These are phyloP conservation scores for Bolboschoenoplectus hybrid DNA, from an alignment of 202 grass and related monocot species.

Conservation along the genomic window DNA sequence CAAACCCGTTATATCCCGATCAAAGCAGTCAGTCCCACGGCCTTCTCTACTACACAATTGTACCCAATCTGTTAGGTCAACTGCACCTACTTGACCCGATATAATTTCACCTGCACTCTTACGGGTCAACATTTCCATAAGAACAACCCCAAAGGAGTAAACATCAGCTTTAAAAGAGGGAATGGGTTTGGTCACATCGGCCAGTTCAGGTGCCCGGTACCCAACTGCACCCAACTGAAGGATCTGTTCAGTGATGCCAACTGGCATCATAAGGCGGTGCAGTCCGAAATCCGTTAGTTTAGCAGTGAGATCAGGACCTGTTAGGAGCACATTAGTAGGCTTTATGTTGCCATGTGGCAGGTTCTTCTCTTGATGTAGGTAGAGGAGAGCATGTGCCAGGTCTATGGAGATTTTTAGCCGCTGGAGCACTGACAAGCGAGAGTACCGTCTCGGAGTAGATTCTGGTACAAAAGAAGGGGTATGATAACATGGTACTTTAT, in stretches of 20 bases:
- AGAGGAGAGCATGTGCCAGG: conserved; percentile 67
- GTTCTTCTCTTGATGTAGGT: conserved; percentile 82
- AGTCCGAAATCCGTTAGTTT: conserved; percentile 82
- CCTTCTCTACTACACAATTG: conserved; percentile 98
- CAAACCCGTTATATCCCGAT: conserved; percentile 87
- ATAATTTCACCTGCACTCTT: conserved; percentile 95
- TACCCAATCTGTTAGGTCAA: conserved; percentile 98
- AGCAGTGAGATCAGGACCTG: conserved; percentile 79
- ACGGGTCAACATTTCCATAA: conserved; percentile 92
- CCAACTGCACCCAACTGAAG: conserved; percentile 90
- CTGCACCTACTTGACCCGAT: conserved; percentile 80
- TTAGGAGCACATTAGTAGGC: conserved; percentile 95
- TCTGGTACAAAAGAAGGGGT: conserved; percentile 50
- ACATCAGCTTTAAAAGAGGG: conserved; percentile 84
- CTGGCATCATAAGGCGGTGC: conserved; percentile 76
- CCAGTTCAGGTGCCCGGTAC: conserved; percentile 84
- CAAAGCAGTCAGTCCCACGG: conserved; percentile 90
- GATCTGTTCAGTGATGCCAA: conserved; percentile 76
- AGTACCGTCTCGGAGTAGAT: conserved; percentile 97
- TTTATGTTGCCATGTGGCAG: conserved; percentile 90
- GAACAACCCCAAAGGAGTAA: conserved; percentile 85
- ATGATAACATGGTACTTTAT: background rate
- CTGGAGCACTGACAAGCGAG: conserved; percentile 74
- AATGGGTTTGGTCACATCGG: conserved; percentile 56
- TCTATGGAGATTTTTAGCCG: conserved; percentile 80